These are phyloP conservation scores for Takashimella tepidaria DNA, from an alignment of 1,284 basidiomycete species.

Conservation along the genomic window DNA sequence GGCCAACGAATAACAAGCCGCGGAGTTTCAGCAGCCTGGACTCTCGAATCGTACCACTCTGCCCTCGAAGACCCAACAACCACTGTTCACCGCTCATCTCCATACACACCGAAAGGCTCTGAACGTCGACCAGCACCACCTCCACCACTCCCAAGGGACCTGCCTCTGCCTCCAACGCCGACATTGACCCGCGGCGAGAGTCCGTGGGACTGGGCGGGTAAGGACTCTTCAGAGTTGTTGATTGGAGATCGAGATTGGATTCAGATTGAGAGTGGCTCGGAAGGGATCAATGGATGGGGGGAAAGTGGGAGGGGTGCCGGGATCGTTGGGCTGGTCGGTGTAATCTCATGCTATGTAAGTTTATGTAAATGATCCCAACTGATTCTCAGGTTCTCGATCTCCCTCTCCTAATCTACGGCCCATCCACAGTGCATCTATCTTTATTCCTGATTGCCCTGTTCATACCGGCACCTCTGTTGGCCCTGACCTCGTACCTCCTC, in stretches of 20 bases:
- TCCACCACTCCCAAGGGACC: constrained; percentile 27
- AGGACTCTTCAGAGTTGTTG: constrained; percentile 30
- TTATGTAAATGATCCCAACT: background rate
- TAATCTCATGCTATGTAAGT: constrained; percentile 28
- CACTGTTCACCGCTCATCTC: background rate
- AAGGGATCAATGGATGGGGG: constrained; percentile 26
- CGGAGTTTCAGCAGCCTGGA: constrained; percentile 15
- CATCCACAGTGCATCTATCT: constrained; percentile 9
- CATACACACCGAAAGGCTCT: constrained; percentile 9
- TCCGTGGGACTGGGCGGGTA: constrained; percentile 17
- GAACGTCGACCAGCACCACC: constrained; percentile 31
- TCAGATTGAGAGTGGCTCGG: constrained; percentile 18
- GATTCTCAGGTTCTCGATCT: constrained; percentile 19
- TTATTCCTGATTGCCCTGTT: constrained; percentile 25
- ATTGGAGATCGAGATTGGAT: constrained; percentile 30
- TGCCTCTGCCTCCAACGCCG: constrained; percentile 36
- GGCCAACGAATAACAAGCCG: background rate
- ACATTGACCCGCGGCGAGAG: constrained; percentile 20
- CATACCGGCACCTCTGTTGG: constrained; percentile 25
- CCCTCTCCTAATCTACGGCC: constrained; percentile 21
- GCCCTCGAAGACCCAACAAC: background rate
- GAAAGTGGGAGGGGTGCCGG: constrained; percentile 22
- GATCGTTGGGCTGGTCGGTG: constrained; percentile 14
- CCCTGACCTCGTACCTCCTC: constrained; percentile 23
- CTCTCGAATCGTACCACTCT: constrained; percentile 25